Conservation (phyloP, 305 asterid species). For the Fraxinus sp. region DNA sequence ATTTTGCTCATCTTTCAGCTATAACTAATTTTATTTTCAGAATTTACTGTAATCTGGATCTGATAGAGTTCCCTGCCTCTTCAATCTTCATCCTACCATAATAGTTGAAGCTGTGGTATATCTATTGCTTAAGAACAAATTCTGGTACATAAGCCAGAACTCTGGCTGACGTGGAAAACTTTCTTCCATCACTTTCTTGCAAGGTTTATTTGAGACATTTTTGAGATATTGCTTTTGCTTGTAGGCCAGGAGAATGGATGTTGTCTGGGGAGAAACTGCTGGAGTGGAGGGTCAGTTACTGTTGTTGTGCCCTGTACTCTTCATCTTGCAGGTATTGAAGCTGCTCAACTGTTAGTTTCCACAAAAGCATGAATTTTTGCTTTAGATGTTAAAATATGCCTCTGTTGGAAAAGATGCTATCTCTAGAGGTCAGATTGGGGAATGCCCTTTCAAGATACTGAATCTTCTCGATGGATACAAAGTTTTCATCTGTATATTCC, state of each 20-base stretch:
- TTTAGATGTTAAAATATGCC: not conserved
- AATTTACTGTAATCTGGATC: slow-evolving; percentile 1
- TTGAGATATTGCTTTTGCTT: slow-evolving; percentile 18
- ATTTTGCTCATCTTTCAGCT: slow-evolving; percentile 3
- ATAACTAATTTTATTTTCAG: not conserved
- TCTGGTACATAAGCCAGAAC: not conserved
- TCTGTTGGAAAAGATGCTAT: not conserved
- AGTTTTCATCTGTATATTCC: not conserved
- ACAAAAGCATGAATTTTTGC: not conserved
- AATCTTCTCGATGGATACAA: not conserved
- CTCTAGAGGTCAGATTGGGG: not conserved
- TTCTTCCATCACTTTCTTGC: slow-evolving; percentile 1
- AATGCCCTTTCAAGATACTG: not conserved
- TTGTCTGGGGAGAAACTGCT: slow-evolving; percentile 99
- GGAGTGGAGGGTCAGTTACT: slow-evolving; percentile 95
- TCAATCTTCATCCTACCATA: slow-evolving; percentile 11
- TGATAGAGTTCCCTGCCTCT: slow-evolving; percentile 2
- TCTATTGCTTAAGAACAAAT: slow-evolving; percentile 1
- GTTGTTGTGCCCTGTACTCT: slow-evolving; percentile 73
- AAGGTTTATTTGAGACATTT: slow-evolving; percentile 16
- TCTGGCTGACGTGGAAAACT: not conserved
- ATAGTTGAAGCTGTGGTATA: not conserved
- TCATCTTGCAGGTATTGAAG: slow-evolving; percentile 72
- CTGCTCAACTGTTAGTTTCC: not conserved
- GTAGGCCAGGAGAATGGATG: slow-evolving; percentile 78